Evolutionary conservation across 495 filamentous ascomycete genomes (phyloP), one percentile per base, ranked within the genome.

Genomic region (Lentithecium fluviatile): DNA sequence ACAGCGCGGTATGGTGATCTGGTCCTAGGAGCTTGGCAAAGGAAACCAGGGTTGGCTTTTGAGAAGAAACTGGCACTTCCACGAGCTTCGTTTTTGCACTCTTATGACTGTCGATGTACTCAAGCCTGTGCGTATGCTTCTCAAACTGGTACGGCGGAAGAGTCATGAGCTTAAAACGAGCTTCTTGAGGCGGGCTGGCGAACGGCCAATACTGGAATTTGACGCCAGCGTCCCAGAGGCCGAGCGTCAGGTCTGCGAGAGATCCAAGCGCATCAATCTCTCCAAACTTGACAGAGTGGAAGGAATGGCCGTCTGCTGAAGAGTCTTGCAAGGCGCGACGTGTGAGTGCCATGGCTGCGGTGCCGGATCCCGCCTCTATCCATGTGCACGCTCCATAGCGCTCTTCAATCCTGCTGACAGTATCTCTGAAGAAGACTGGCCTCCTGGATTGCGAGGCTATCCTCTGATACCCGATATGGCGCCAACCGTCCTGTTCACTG

Each of bases 401-500:
- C 17, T 65, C 50, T 13, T 32, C 46, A 6, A 70, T 15, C 12
- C 65, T 42, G 20, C 65, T 26, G 1, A 70, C 36, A 13, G 68
- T 65, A 17, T 65, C 50, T 11, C 65, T 47, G 52, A 68, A 68
- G 50, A 32, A 62, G 13, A 70, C 68, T 1, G 67, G 67, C 3
- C 46, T 8, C 11, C 60, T 42, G 42, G 60, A 57, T 46, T 69
- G 66, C 15, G 40, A n/a, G 32, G 52, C 34, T 17, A 47, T 13
- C n/a, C n/a, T n/a, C n/a, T n/a, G n/a, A n/a, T n/a, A n/a, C n/a
- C n/a, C n/a, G n/a, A n/a, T n/a, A n/a, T n/a, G n/a, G n/a, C n/a
- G n/a, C 20, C 51, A 64, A 13, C 42, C 47, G 17, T 17, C 36
- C 38, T 69, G 64, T 12, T 64, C 26, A 4, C 3, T 10, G 10